Conservation (phyloP, 2,329 filamentous ascomycete species). For the Ophiostoma triangulosporum region DNA sequence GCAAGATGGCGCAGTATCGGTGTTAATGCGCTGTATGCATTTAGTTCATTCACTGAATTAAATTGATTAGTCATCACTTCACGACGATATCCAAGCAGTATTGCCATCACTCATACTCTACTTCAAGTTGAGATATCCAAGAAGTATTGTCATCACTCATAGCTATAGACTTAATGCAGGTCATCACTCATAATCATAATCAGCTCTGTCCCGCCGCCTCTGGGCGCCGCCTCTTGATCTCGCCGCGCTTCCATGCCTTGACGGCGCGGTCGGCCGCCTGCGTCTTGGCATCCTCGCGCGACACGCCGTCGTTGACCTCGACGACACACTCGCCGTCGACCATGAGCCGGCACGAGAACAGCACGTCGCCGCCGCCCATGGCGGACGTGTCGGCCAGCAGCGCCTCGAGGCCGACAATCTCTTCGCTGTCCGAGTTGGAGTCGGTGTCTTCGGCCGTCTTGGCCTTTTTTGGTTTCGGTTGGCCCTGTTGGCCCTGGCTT, state of each 20-base stretch:
- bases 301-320: constrained; percentile 31
- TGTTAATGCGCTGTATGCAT: too few species aligned
- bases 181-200: too few species aligned
- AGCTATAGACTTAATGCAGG: too few species aligned
- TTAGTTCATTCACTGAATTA: too few species aligned
- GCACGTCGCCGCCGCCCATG: background rate
- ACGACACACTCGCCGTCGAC: constrained; percentile 35
- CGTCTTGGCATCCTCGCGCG: constrained; percentile 38
- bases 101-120: too few species aligned
- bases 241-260: constrained; percentile 13
- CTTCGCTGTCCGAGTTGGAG: background rate
- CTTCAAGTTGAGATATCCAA: too few species aligned
- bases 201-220: too few species aligned
- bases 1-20: too few species aligned
- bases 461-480: too few species aligned
- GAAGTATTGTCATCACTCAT: too few species aligned
- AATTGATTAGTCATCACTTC: too few species aligned
- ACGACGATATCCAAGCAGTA: too few species aligned
- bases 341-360: constrained; percentile 32
- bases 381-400: constrained; percentile 1
- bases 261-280: constrained; percentile 42
- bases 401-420: background rate
- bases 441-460: background rate
- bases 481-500: constrained; percentile 1
- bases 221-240: background rate